phyloP scores from a whole-genome alignment of 129 eudicot genomes.

The Saussurea involucrata region DNA sequence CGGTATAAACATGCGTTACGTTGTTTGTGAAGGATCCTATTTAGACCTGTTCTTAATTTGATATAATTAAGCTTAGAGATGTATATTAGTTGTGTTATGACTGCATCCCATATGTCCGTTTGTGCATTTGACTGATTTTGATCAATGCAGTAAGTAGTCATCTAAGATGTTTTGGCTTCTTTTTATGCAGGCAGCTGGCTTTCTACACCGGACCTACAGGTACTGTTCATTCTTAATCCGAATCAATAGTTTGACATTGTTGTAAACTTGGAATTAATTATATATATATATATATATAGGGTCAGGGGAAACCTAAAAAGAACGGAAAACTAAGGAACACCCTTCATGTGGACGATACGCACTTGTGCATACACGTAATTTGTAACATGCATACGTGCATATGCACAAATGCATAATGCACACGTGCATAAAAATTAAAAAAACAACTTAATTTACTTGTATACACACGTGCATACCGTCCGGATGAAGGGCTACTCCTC shows the following conservation, averaged over 20 bases:
- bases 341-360: too few species aligned
- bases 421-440: too few species aligned
- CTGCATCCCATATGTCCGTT: not conserved
- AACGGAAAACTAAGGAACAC: too few species aligned
- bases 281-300: too few species aligned
- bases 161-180: slow-evolving; percentile 6
- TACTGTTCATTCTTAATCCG: slow-evolving; percentile 5
- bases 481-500: too few species aligned
- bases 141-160: not conserved
- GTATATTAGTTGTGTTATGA: slow-evolving; percentile 4
- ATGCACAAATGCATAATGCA: too few species aligned
- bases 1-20: not conserved
- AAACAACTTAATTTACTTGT: too few species aligned
- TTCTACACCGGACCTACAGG: slow-evolving; percentile 77
- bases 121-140: not conserved
- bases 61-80: not conserved
- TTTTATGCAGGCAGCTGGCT: slow-evolving; percentile 59
- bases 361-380: too few species aligned
- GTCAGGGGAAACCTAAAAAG: too few species aligned
- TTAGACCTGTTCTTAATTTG: slow-evolving; percentile 4
- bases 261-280: not conserved
- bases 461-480: too few species aligned
- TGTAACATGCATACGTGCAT: too few species aligned
- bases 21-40: not conserved
- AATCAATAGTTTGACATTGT: not conserved